These are phyloP conservation scores for Udeniomyces megalosporus DNA, from an alignment of 768 basidiomycete species.

Conservation along the genomic window DNA sequence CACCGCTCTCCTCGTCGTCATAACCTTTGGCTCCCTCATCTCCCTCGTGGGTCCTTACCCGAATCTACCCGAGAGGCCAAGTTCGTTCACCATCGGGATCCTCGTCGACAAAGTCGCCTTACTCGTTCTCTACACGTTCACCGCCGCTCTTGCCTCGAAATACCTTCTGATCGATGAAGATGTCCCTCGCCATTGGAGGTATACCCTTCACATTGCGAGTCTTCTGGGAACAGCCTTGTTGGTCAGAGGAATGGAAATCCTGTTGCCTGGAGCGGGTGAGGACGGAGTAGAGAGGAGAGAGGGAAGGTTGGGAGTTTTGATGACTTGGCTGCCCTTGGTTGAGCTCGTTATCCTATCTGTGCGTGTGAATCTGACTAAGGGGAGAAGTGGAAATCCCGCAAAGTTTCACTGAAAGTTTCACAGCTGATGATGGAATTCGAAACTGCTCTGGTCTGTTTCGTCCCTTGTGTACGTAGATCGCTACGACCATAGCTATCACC, in stretches of 20 bases:
- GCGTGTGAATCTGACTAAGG: no score
- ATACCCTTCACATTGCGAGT: slow-evolving; percentile 7
- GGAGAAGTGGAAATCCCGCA: no score
- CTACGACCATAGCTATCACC: slow-evolving; percentile 35
- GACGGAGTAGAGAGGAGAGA: slow-evolving; percentile 4
- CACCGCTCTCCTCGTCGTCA: slow-evolving; percentile 34
- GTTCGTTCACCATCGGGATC: no score
- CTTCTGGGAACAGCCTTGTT: slow-evolving; percentile 3
- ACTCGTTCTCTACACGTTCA: slow-evolving; percentile 44
- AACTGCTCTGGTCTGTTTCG: not conserved
- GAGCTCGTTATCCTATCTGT: slow-evolving; percentile 1
- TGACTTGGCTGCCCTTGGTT: not conserved
- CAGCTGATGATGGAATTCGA: not conserved
- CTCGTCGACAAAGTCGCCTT: slow-evolving; percentile 35
- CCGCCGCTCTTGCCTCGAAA: slow-evolving; percentile 38
- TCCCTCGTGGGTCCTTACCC: no score
- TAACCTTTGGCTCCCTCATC: not conserved
- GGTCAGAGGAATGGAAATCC: slow-evolving; percentile 9
- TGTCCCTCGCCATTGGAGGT: slow-evolving; percentile 22
- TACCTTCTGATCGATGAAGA: slow-evolving; percentile 37
- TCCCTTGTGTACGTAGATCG: slow-evolving; percentile 21
- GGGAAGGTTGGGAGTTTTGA: not conserved
- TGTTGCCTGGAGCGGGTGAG: slow-evolving; percentile 8
- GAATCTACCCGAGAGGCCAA: no score
- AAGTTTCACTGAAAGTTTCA: no score